Percentiles rank a stretch among this genome's conserved stretches.
phyloP scores from a whole-genome alignment of 305 asterid species.

The Solanum chacoense region DNA sequence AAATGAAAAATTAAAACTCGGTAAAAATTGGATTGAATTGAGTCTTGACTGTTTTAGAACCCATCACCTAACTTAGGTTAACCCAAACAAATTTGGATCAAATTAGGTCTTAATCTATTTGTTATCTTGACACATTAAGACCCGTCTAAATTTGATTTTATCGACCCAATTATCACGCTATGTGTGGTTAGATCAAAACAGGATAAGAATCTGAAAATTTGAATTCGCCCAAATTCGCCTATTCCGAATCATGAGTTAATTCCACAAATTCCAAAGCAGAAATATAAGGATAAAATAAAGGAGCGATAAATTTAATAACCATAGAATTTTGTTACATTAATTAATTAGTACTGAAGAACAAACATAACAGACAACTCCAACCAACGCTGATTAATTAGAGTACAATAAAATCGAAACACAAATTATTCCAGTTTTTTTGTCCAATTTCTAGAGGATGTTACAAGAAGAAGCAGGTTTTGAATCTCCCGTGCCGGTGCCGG shows the following conservation, averaged over 20 bases:
- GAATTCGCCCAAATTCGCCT: background rate
- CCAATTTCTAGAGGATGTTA: background rate
- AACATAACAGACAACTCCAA: background rate
- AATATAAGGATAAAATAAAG: too few relatives aligned
- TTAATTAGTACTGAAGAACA: background rate
- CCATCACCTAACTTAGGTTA: background rate
- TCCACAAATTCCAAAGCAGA: background rate
- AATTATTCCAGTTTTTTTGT: background rate
- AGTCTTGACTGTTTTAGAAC: too few relatives aligned
- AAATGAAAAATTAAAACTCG: too few relatives aligned
- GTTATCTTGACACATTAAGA: too few relatives aligned
- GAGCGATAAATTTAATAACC: background rate
- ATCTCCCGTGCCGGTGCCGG: background rate
- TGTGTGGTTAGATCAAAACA: background rate
- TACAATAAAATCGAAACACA: background rate
- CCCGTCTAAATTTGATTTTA: too few relatives aligned
- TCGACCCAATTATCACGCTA: background rate
- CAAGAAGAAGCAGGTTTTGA: constrained; percentile 3
- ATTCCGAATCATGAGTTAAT: background rate
- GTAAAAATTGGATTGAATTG: too few relatives aligned
- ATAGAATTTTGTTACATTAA: background rate
- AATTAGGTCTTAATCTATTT: background rate
- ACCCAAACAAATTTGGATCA: background rate
- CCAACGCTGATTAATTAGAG: background rate
- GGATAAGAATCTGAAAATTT: background rate